Conservation (phyloP, 352 stramenopile genomes). For the Phytophthora pini region DNA sequence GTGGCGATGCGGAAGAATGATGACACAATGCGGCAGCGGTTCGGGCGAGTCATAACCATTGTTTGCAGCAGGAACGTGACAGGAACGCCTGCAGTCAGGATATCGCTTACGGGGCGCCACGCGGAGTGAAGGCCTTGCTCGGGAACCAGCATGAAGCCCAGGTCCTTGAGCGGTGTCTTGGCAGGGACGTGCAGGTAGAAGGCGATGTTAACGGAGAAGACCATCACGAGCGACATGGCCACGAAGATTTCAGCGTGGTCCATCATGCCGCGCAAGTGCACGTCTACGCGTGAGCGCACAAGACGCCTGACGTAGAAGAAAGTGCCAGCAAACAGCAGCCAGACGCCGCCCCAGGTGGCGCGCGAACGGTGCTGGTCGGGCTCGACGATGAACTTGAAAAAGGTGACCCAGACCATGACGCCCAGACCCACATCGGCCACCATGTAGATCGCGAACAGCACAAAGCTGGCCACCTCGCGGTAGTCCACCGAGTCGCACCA, state of each 20-base stretch:
- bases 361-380: constrained; percentile 51
- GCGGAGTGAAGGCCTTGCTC: constrained; percentile 62
- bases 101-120: constrained; percentile 72
- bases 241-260: constrained; percentile 77
- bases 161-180: constrained; percentile 59
- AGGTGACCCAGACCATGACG: constrained; percentile 65
- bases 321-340: constrained; percentile 52
- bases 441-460: constrained; percentile 51
- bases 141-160: constrained; percentile 80
- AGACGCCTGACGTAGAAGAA: constrained; percentile 58
- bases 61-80: constrained; percentile 67
- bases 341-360: constrained; percentile 57
- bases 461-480: constrained; percentile 51
- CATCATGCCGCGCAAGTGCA: constrained; percentile 46
- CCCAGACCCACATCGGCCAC: constrained; percentile 49
- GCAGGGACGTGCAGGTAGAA: constrained; percentile 77
- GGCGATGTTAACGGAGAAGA: constrained; percentile 76
- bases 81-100: constrained; percentile 65
- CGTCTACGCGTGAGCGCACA: constrained; percentile 50
- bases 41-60: constrained; percentile 54
- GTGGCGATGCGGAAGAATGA: constrained; percentile 76
- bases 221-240: constrained; percentile 67
- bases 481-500: constrained; percentile 48
- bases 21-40: constrained; percentile 56
- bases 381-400: constrained; percentile 75